Evolutionary conservation across 768 basidiomycete genomes (phyloP), one percentile per base, ranked within the genome.

Genomic region (Leccinum rimulosum): DNA sequence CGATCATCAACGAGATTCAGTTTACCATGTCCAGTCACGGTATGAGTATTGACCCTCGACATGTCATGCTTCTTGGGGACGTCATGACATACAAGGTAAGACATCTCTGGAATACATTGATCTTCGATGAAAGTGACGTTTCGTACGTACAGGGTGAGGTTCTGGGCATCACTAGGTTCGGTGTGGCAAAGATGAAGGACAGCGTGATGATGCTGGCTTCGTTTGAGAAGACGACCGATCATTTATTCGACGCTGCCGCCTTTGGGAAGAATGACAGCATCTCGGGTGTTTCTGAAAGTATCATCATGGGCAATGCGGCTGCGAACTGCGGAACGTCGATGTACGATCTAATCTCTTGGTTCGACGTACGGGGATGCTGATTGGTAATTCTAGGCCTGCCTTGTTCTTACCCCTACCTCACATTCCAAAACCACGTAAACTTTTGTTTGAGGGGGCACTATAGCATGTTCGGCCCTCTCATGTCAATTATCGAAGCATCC

Each of bases 161-260:
- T 1, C 77, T 99, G 54, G 97, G 97, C 49, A 98, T 99, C 73
- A 99, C 97, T 7, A 91, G 97, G 31, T 98, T 98, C 74, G 97
- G 97, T 70, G 96, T 99, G 27, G 93, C 95, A 8, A 98, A 98
- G 78, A 98, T 98, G 94, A 98, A 98, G 74, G 97, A 99, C 74
- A 94, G 93, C 68, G 95, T 98, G 1, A 84, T 99, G 67, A 99
- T 98, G 97, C 79, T 98, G 67, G 97, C 97, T 10, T 97, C 94
- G 27, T 99, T 99, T 74, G 97, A 99, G 76, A 98, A 98, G 79
- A 98, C 97, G 15, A 99, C 97, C 14, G 97, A 99, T 77, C 97
- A 99, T 74, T 77, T 99, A 60, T 99, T 99, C 75, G 95, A 99
- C 69, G 97, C 97, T 3, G 89, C 97, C 10, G 92, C 97, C 3